These are phyloP conservation scores for Gelatoporia subvermispora DNA, from an alignment of 768 basidiomycete species.

Conservation along the genomic window DNA sequence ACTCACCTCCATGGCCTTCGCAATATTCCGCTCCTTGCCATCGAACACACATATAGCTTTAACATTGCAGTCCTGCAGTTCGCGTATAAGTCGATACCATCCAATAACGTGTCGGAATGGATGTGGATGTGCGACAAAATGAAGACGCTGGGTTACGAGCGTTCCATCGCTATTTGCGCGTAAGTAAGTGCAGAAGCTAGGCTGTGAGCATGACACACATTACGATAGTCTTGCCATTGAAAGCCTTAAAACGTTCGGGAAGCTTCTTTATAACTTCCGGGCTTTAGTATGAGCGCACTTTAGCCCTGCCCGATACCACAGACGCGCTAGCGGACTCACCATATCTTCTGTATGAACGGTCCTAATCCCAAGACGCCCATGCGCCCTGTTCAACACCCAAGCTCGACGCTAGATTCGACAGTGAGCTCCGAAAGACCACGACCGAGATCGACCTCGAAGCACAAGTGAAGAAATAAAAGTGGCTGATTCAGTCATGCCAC, in stretches of 20 bases:
- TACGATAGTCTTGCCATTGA: constrained; percentile 66
- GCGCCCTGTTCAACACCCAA: background rate
- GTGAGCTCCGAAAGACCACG: too few relatives aligned
- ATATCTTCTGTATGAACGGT: constrained; percentile 64
- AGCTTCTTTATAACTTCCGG: constrained; percentile 61
- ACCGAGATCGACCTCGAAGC: too few relatives aligned
- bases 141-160: constrained; percentile 77
- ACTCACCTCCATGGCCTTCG: constrained; percentile 71
- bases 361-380: constrained; percentile 74
- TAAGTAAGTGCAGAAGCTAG: constrained; percentile 6
- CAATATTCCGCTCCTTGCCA: constrained; percentile 57
- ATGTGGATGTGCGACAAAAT: constrained; percentile 65
- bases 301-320: background rate
- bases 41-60: constrained; percentile 77
- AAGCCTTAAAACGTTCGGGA: constrained; percentile 55
- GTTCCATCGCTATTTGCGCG: constrained; percentile 65
- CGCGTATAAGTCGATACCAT: constrained; percentile 68
- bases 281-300: constrained; percentile 28
- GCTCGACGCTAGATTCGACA: background rate
- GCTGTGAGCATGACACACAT: constrained; percentile 44
- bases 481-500: too few relatives aligned
- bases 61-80: constrained; percentile 53
- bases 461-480: too few relatives aligned
- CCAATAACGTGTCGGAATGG: constrained; percentile 67
- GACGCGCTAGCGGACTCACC: constrained; percentile 34